Base-by-base conservation (phyloP, 2,329 filamentous ascomycete genomes). In the Calycina herbarum region DNA sequence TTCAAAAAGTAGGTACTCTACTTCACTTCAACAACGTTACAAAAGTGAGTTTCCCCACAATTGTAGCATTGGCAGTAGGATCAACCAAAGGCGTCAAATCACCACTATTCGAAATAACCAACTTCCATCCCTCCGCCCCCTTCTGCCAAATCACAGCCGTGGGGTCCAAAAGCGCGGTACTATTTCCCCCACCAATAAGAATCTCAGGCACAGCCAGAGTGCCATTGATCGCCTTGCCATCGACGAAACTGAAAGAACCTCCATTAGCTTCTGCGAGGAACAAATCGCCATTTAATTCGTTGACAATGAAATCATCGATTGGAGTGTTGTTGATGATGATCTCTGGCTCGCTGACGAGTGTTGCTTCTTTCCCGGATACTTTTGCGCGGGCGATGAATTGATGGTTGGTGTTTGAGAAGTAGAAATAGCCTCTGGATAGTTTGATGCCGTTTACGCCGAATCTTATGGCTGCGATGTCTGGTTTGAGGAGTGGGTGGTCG, bases 121-220 rank as follows among this genome's bases (percentile, higher is more conserved):
- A 57, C 31, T 31, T 17, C 29, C 48, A 31, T 13, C 63, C 63
- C 48, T 64, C 63, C 8, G 27, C 45, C 3, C 63, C 45, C 45
- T 57, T 61, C 33, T n/a, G 42, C 63, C 63, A 64, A n/a, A 64
- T 61, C 45, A 45, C 63, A 29, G 63, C 63, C 11, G 57, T 60
- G 1, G 57, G 42, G 20, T n/a, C 24, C 45, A 56, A 57, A 45
- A 64, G 33, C 7, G 11, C 57, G 13, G 42, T 61, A n/a, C 57
- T 60, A 40, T 35, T 61, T 4, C 13, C 57, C 17, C 57, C 58
- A 31, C 63, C 63, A 29, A 56, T 27, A 24, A 64, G 45, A 20
- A 57, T 31, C 15, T 42, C 33, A 10, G 63, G 57, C 5, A 45
- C 57, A 29, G 31, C 20, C 3, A 15, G 29, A 40, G 24, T 35